Conservation (phyloP, 148 eudicot species). For the Fagopyrum tataricum region DNA sequence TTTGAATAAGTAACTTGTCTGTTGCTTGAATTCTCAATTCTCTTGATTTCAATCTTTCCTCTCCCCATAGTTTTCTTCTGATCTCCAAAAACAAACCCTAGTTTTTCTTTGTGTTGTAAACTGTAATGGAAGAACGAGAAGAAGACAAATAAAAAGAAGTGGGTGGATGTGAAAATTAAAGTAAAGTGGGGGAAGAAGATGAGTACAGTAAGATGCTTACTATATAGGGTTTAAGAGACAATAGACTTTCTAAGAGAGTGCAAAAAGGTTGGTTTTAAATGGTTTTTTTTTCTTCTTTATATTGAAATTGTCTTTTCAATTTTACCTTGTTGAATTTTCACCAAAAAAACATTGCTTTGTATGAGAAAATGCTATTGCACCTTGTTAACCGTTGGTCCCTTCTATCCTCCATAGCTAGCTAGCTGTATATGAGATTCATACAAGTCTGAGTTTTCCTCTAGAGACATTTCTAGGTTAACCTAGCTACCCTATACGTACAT, state of each 20-base stretch:
- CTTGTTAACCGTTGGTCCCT: constrained; percentile 38
- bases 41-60: constrained; percentile 87
- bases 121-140: neutral
- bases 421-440: neutral
- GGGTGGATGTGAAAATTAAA: constrained; percentile 8
- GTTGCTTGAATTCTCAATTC: constrained; percentile 76
- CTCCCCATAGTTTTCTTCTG: constrained; percentile 56
- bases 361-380: constrained; percentile 25
- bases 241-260: constrained; percentile 1
- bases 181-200: neutral
- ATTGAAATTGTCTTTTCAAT: neutral
- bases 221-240: constrained; percentile 5
- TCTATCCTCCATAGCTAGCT: constrained; percentile 16
- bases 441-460: neutral
- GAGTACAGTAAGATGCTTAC: neutral
- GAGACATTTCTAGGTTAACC: neutral
- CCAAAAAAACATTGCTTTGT: constrained; percentile 11
- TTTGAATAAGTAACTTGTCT: constrained; percentile 87
- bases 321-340: neutral
- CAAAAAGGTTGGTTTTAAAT: constrained; percentile 11
- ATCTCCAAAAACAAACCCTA: neutral
- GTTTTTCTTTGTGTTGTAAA: neutral
- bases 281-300: neutral
- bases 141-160: neutral
- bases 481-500: neutral